A percentile compares a stretch with the other conserved stretches of the same genome.
These are phyloP conservation scores for Aegilops speltoides DNA, from an alignment of 176 grass and related monocot genomes.

Conservation along the genomic window DNA sequence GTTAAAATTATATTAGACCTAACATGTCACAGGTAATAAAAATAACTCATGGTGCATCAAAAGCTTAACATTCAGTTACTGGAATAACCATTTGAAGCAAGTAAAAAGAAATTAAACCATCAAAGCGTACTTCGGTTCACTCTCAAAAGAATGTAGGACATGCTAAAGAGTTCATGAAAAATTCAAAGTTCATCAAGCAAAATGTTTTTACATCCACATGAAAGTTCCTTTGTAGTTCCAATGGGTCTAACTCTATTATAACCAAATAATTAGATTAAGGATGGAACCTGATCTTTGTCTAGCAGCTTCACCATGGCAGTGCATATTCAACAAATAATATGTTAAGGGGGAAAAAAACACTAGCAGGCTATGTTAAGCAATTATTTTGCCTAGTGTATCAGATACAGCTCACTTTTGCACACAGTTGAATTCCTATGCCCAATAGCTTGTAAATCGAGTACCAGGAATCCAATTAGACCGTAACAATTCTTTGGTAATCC, in stretches of 20 bases:
- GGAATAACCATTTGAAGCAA: too few species aligned
- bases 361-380: neutral
- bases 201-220: neutral
- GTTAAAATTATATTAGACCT: conserved; percentile 25
- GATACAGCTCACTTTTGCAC: neutral
- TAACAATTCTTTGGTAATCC: neutral
- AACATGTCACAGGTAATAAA: conserved; percentile 21
- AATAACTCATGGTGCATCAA: neutral
- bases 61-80: neutral
- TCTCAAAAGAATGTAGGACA: neutral
- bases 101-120: neutral
- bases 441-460: neutral
- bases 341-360: neutral
- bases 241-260: neutral
- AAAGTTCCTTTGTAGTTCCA: neutral
- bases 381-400: neutral
- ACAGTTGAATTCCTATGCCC: neutral
- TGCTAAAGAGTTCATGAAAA: neutral
- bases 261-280: neutral
- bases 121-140: neutral
- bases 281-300: neutral
- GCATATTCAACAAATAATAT: conserved; percentile 1
- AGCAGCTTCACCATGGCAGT: neutral
- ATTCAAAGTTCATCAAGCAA: neutral
- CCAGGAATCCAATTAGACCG: neutral